Base-by-base conservation (phyloP, 305 asterid species). In the Petunia hybrid region DNA sequence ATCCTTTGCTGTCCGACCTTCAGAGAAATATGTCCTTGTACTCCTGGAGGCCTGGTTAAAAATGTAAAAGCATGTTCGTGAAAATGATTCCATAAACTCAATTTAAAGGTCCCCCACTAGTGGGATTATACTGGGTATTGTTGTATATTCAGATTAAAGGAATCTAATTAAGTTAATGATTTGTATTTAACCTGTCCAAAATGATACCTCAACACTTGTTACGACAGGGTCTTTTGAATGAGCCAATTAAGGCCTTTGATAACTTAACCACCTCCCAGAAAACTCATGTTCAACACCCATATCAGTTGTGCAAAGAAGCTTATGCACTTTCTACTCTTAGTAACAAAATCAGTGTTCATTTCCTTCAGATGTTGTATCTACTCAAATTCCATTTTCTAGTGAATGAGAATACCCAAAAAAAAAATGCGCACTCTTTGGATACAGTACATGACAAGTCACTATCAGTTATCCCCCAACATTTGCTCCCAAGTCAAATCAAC, bases 1-100 rank as follows among this genome's bases (percentile, higher is more conserved):
- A 80, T 89, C 97, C 86, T 87, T 88, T 64, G 85, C 77, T 53
- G 88, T 76, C 31, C 97, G 90, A 63, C 93, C 97, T 86, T 97
- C 99, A n/a, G 89, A 89, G 78, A 83, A 83, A 86, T 90, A 93
- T 5, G 98, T 91, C 88, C 95, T 88, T 46, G 93, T 88, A 83
- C 76, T 91, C 89, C 82, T 89, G 69, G 94, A 75, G 71, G 79
- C 85, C 98, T 95, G 87, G 40, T 86, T 80, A 82, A 80, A 79
- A 60, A 82, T 61, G 8, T 38, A 74, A 74, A 82, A 63, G 73
- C 57, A 81, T 78, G 68, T 64, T 76, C 82, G 80, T 77, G 64
- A 53, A 81, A 63, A 62, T 45, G 43, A 31, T 6, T 40, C 81
- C 56, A 74, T 46, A 74, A 36, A 55, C 64, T 53, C 53, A 16